These are phyloP conservation scores for Calonectria henricotiae DNA, from an alignment of 2,329 filamentous ascomycete genomes.

Conservation along the genomic window DNA sequence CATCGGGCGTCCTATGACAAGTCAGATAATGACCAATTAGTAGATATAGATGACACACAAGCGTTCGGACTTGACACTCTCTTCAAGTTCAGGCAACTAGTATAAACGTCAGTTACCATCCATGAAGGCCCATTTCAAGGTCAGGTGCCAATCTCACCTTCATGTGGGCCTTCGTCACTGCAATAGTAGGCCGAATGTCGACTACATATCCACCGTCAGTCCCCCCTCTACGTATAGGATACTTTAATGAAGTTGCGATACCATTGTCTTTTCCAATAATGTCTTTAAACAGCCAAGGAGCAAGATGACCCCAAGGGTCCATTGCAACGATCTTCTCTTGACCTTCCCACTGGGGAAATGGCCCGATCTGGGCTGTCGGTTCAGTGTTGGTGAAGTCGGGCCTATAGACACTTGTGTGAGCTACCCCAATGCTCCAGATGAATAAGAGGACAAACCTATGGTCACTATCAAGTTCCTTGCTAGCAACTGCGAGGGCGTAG, in stretches of 20 bases:
- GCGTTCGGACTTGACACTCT: constrained; percentile 86
- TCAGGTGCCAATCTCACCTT: constrained; percentile 64
- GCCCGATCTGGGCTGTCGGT: constrained; percentile 90
- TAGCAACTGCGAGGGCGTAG: constrained; percentile 92
- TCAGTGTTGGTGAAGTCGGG: constrained; percentile 84
- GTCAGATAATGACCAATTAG: constrained; percentile 34
- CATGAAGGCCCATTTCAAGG: neutral
- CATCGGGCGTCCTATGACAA: constrained; percentile 74
- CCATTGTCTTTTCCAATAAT: constrained; percentile 82
- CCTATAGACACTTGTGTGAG: constrained; percentile 53
- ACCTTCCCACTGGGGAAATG: constrained; percentile 91
- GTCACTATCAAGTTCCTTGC: constrained; percentile 87
- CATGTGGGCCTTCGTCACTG: constrained; percentile 94
- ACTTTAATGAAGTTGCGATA: constrained; percentile 52
- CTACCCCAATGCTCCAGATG: neutral
- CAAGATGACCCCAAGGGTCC: constrained; percentile 93
- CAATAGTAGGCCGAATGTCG: constrained; percentile 92
- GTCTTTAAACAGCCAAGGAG: constrained; percentile 87
- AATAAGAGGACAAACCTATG: constrained; percentile 71
- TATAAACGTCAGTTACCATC: constrained; percentile 26
- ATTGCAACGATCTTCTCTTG: constrained; percentile 97
- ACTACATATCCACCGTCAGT: constrained; percentile 61
- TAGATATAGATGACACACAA: constrained; percentile 64
- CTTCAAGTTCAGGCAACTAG: constrained; percentile 89
- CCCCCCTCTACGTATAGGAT: no score